A percentile compares a stretch with the other conserved stretches of the same genome.
Evolutionary conservation across 129 eudicot genomes (phyloP).

Genomic region (Ambrosia artemisiifolia): DNA sequence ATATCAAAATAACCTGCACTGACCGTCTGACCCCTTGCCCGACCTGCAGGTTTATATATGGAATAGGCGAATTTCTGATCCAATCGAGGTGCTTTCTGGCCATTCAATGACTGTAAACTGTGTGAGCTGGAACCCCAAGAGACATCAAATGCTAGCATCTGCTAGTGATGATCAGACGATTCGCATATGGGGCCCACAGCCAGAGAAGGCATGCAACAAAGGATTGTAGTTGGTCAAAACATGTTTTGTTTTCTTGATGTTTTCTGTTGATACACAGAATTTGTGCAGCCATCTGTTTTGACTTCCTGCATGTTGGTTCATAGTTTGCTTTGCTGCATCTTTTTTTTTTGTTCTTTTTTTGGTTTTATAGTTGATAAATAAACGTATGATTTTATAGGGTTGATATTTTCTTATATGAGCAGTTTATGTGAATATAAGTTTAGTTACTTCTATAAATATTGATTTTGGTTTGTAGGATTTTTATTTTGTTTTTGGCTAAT

Average conservation of each 20-base stretch:
- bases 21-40: neutral
- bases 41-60: slow-evolving; percentile 75
- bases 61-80: slow-evolving; percentile 57
- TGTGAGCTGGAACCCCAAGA: slow-evolving; percentile 91
- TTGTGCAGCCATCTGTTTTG: slow-evolving; percentile 22
- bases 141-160: slow-evolving; percentile 81
- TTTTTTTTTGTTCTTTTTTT: neutral
- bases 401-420: neutral
- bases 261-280: slow-evolving; percentile 22
- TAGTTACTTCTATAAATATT: neutral
- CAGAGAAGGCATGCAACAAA: slow-evolving; percentile 18
- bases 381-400: neutral
- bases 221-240: slow-evolving; percentile 19
- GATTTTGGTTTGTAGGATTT: neutral
- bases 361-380: slow-evolving; percentile 13
- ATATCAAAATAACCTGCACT: neutral
- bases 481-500: neutral
- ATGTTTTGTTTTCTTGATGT: slow-evolving; percentile 9
- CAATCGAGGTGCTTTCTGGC: slow-evolving; percentile 69
- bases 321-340: neutral
- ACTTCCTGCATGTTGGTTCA: slow-evolving; percentile 15
- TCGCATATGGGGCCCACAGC: slow-evolving; percentile 95
- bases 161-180: slow-evolving; percentile 93
- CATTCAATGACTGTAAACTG: slow-evolving; percentile 83
- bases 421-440: neutral